Percentiles rank a stretch among this genome's conserved stretches.
Conservation (phyloP, 2,329 filamentous ascomycete species). For the Aspergillus hortae region DNA sequence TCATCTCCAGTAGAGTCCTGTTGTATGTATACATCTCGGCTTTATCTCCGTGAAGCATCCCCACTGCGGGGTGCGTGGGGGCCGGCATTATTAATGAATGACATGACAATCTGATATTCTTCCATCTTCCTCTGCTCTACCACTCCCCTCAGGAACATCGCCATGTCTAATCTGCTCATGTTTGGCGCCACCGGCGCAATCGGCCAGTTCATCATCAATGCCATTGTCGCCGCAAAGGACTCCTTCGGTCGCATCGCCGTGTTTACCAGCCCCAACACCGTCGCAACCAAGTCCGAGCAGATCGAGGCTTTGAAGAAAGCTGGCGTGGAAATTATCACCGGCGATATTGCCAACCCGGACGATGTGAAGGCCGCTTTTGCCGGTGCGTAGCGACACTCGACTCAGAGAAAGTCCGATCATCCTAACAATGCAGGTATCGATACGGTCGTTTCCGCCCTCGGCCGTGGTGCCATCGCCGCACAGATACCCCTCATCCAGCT, state of each 20-base stretch:
- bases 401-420: background rate
- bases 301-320: constrained; percentile 46
- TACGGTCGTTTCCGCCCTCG: constrained; percentile 63
- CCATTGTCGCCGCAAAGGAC: constrained; percentile 46
- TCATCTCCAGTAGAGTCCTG: too few species aligned
- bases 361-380: constrained; percentile 57
- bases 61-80: background rate
- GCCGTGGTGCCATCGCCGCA: constrained; percentile 57
- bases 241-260: constrained; percentile 55
- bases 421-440: constrained; percentile 48
- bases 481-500: constrained; percentile 62
- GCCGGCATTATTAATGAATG: background rate
- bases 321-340: constrained; percentile 54
- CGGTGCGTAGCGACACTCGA: constrained; percentile 26
- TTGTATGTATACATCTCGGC: too few species aligned
- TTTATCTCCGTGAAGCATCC: too few species aligned
- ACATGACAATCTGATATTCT: background rate
- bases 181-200: constrained; percentile 23
- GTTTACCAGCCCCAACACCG: constrained; percentile 54
- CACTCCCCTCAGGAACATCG: background rate
- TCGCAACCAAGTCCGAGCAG: constrained; percentile 48
- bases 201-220: constrained; percentile 44
- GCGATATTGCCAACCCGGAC: constrained; percentile 50
- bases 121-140: background rate
- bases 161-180: constrained; percentile 18